Base-by-base conservation (phyloP, 169 alveolate genomes). In the Cryptosporidium parvum region DNA sequence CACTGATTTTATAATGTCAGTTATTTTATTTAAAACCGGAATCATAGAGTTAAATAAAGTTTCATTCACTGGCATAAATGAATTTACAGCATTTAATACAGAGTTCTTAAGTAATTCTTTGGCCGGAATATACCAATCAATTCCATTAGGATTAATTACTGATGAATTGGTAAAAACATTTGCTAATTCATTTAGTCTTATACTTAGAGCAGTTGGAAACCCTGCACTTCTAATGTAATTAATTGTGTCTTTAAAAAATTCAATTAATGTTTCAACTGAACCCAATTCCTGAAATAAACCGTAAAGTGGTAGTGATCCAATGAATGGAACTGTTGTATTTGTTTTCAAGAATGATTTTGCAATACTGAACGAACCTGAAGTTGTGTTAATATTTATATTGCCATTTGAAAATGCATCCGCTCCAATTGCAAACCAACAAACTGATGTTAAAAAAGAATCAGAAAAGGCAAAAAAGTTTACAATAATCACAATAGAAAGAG, bases 321-420 rank as follows among this genome's bases (percentile, higher is more conserved):
- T 62, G 29, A 80, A 80, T 12, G 89, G 89, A 29, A 80, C 70
- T 9, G 89, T 62, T 21, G 89, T 45, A 31, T 80, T 80, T 7
- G 89, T 80, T 39, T 33, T 61, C 44, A 65, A n/a, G 42, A 75
- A 80, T 35, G 39, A n/a, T 42, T 59, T 69, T 3, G 44, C 26
- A 29, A 80, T 33, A 45, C 42, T 59, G 35, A 80, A 80, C 5
- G 65, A 35, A 16, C 89, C 89, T 1, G 89, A 62, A 9, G 89
- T 62, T 26, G 51, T 59, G 45, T 80, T 80, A 23, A 80, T 45
- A 45, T 80, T 59, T n/a, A 80, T 31, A 23, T 80, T 80, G 10
- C 89, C 89, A 80, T 80, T 80, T 62, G 89, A 42, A 10, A 80
- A 73, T 65, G 75, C 73, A n/a, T 80, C 89, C 3, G 65, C 69